Base-by-base conservation (phyloP, 75 land plant species). In the Pinus taeda region DNA sequence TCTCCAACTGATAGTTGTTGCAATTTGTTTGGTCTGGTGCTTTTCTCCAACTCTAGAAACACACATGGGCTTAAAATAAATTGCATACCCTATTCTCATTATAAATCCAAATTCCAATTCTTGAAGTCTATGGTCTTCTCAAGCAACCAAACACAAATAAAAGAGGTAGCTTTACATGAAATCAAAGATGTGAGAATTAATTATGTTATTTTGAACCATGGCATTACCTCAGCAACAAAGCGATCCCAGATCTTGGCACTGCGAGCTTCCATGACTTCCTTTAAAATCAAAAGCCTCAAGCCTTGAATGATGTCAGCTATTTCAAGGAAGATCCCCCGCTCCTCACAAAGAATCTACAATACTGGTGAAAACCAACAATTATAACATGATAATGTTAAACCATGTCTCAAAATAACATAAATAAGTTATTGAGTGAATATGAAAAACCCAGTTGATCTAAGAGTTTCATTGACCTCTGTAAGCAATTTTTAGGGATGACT, bases 271-370 rank as follows among this genome's bases (percentile, higher is more conserved):
- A 93, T 83, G 0, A 66, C 75, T 13, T 93, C 93, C 45, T 88
- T 88, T 73, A 93, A 75, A 33, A 33, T 33, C 33, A 33, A 0
- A 33, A 33, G 33, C 33, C 33, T 2, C 33, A 33, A 33, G 33
- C 33, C 33, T 33, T 2, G 33, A 33, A 33, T 33, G 33, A 33
- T 33, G 33, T 33, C 2, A 33, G 33, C 88, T 13, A 93, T 87
- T 72, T 90, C 95, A 12, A 90, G 74, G 59, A 90, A 93, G 1
- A 86, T 59, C 4, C 79, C 80, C 15, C 75, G 79, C 7, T 88
- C 93, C 20, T 84, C 80, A 71, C 89, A 90, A 24, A 86, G 72
- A 88, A 93, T 85, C 95, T 93, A 83, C 70, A 86, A 37, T 60
- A 17, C 2, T 17, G 20, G n/a, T 60, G 20, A 60, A 17, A 60